These are phyloP conservation scores for Ustilago cynodontis DNA, from an alignment of 1,284 basidiomycete species.

Conservation along the genomic window DNA sequence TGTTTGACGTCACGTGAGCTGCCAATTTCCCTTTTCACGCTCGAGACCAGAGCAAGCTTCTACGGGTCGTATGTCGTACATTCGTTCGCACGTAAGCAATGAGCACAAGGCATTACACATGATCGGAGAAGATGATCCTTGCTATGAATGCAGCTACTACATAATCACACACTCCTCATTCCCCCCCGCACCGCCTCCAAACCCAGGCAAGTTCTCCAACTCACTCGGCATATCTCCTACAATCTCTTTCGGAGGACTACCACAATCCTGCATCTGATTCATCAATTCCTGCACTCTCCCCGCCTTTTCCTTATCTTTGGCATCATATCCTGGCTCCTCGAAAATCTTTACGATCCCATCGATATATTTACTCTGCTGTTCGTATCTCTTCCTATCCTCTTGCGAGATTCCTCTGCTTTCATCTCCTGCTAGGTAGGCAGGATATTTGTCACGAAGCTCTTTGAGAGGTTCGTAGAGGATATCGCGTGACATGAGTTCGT, in stretches of 20 bases:
- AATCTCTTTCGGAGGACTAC: conserved; percentile 88
- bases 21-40: conserved; percentile 8
- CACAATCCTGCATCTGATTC: conserved; percentile 86
- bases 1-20: conserved; percentile 29
- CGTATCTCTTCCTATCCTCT: conserved; percentile 79
- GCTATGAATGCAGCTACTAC: conserved; percentile 44
- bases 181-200: conserved; percentile 38
- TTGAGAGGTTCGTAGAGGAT: conserved; percentile 91
- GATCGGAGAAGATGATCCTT: too few species aligned
- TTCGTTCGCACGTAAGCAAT: too few species aligned
- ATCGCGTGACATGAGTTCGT: conserved; percentile 91
- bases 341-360: conserved; percentile 80
- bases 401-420: conserved; percentile 71
- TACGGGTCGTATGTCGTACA: neutral
- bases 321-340: conserved; percentile 75
- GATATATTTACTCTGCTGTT: conserved; percentile 78
- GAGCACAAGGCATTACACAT: too few species aligned
- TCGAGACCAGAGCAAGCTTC: conserved; percentile 1
- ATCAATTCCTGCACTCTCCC: conserved; percentile 78
- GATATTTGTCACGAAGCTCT: conserved; percentile 90
- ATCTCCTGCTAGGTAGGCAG: conserved; percentile 78
- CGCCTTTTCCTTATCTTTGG: conserved; percentile 75
- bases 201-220: conserved; percentile 54
- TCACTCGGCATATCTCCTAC: conserved; percentile 90
- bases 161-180: conserved; percentile 64